These are phyloP conservation scores for Aureobasidium lini DNA, from an alignment of 2,329 filamentous ascomycete species.

Conservation along the genomic window DNA sequence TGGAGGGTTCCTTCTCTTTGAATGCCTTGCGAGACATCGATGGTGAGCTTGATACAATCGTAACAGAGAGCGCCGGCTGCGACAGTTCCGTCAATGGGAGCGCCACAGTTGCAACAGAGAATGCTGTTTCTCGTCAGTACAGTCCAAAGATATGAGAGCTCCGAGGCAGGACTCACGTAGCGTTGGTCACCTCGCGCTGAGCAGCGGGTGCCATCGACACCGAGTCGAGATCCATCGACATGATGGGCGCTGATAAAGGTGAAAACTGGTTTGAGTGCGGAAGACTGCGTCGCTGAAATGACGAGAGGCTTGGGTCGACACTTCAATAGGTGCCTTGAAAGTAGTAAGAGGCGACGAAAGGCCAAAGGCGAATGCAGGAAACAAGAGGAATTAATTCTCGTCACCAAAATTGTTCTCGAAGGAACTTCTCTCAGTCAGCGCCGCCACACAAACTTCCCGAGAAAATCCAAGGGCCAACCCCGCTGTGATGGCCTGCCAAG, in stretches of 20 bases:
- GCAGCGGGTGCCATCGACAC: slow-evolving; percentile 19
- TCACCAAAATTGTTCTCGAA: slow-evolving; percentile 14
- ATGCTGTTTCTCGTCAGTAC: slow-evolving; percentile 49
- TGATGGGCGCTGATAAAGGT: slow-evolving; percentile 17
- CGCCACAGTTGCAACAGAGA: slow-evolving; percentile 96
- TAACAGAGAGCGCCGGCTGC: slow-evolving; percentile 83
- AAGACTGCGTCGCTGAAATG: neutral
- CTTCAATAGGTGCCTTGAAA: neutral
- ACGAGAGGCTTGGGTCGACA: neutral
- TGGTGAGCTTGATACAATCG: slow-evolving; percentile 89
- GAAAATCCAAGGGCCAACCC: neutral
- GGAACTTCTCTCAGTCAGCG: slow-evolving; percentile 11
- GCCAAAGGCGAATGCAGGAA: neutral
- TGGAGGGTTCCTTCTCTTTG: slow-evolving; percentile 84
- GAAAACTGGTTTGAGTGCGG: neutral
- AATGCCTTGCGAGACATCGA: slow-evolving; percentile 87
- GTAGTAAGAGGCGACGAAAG: neutral
- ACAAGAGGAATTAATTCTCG: neutral
- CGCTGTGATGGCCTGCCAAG: neutral
- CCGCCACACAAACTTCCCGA: neutral
- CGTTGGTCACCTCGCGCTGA: slow-evolving; percentile 7
- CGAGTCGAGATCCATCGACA: slow-evolving; percentile 33
- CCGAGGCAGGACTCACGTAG: slow-evolving; percentile 12
- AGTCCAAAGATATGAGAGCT: slow-evolving; percentile 18
- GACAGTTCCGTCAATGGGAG: slow-evolving; percentile 85